Base-by-base conservation (phyloP, 139 green algal species). In the Coelastrella sp. region DNA sequence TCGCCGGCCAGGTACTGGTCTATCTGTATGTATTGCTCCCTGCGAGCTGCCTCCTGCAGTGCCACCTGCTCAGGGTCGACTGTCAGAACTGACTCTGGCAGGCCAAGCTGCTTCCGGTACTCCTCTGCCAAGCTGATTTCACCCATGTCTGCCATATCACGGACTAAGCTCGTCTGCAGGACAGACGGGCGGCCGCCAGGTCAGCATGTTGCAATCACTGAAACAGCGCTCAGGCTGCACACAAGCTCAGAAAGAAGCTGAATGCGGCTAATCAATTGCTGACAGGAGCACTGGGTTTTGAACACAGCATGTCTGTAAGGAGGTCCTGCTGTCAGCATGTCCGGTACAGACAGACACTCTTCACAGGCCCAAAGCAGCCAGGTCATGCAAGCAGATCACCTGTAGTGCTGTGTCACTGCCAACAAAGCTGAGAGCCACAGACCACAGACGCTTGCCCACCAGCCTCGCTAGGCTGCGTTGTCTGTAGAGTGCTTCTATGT, bases 401-500 rank as follows among this genome's bases (percentile, higher is more conserved):
- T 93, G 73, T 84, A 79, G 47, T 83, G 95, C 92, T 74, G 14
- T 14, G 75, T 96, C 95, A 2, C 74, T 86, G 17, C 95, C 94
- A 60, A 89, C 93, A 90, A 95, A 94, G 73, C 76, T 78, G 3
- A 93, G 86, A 0, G 94, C 93, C 84, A 96, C 94, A 3, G 66
- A 84, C 95, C 95, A 97, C 88, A 96, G 90, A 17, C 92, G 90
- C 79, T 92, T 91, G 20, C 47, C 86, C 17, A 92, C 71, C 86
- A 97, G 90, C 61, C 90, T 90, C 0, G 80, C 88, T n/a, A 97
- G 47, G 20, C 90, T 92, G 74, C 91, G 89, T 47, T 90, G 79
- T 14, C 93, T 91, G 92, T 97, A 96, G 76, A 86, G 11, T 7
- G 68, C 19, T 90, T 96, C 94, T 4, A 94, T 77, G 58, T 92